These are phyloP conservation scores for Pyrenopolyporus hunteri DNA, from an alignment of 495 filamentous ascomycete species.

Conservation along the genomic window DNA sequence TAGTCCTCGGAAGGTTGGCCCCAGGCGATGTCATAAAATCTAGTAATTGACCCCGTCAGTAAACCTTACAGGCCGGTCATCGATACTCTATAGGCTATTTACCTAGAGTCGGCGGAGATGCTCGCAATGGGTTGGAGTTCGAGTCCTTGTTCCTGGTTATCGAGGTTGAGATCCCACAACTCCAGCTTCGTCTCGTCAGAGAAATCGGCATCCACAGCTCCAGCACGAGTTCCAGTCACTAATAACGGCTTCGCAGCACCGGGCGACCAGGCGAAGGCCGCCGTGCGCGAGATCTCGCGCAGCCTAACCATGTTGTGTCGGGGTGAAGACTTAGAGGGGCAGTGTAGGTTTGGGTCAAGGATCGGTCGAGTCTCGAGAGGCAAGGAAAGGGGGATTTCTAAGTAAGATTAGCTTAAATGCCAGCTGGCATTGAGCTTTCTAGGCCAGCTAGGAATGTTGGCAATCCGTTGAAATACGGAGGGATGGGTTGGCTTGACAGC, in stretches of 20 bases:
- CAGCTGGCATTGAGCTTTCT: slow-evolving; percentile 46
- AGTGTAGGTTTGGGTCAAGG: slow-evolving; percentile 2
- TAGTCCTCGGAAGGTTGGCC: slow-evolving; percentile 76
- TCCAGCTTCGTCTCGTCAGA: slow-evolving; percentile 96
- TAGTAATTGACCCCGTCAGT: slow-evolving; percentile 44
- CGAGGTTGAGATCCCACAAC: slow-evolving; percentile 90
- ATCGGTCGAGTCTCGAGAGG: slow-evolving; percentile 14
- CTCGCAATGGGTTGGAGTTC: slow-evolving; percentile 87
- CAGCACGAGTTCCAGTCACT: slow-evolving; percentile 93
- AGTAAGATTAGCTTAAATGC: slow-evolving; percentile 35
- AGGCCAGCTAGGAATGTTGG: slow-evolving; percentile 41
- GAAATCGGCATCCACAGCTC: slow-evolving; percentile 95
- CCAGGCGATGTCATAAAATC: slow-evolving; percentile 98
- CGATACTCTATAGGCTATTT: slow-evolving; percentile 32
- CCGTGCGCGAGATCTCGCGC: slow-evolving; percentile 93
- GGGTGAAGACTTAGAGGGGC: slow-evolving; percentile 11
- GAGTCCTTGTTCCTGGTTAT: slow-evolving; percentile 70
- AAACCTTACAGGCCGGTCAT: slow-evolving; percentile 9
- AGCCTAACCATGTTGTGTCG: slow-evolving; percentile 82
- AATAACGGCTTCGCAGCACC: slow-evolving; percentile 75
- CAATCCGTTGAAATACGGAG: slow-evolving; percentile 9
- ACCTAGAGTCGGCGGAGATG: slow-evolving; percentile 90
- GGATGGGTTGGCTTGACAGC: slow-evolving; percentile 11
- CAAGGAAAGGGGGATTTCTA: slow-evolving; percentile 10
- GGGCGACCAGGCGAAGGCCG: slow-evolving; percentile 95